Percentiles rank a stretch among this genome's conserved stretches.
Evolutionary conservation across 164 flowering plant species (phyloP).

Genomic region (Pachysandra terminalis): DNA sequence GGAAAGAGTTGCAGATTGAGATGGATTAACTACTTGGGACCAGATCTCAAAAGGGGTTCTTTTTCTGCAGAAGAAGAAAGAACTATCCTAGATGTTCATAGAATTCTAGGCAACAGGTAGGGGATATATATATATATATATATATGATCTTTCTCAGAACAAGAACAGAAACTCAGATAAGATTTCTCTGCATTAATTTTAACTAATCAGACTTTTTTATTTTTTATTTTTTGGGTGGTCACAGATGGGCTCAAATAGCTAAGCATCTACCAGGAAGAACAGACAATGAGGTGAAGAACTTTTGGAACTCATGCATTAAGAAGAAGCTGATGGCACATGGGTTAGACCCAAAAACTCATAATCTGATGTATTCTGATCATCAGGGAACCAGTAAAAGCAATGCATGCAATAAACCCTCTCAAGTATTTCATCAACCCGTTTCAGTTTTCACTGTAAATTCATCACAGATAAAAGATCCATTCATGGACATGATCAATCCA

Average conservation of each 20-base stretch:
- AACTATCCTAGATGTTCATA: constrained; percentile 39
- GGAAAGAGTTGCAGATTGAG: constrained; percentile 49
- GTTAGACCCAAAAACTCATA: constrained; percentile 61
- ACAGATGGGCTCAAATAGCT: constrained; percentile 70
- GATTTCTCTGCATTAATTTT: constrained; percentile 6
- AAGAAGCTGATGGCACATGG: constrained; percentile 62
- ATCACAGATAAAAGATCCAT: background rate
- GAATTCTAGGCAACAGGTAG: constrained; percentile 45
- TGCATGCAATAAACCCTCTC: constrained; percentile 7
- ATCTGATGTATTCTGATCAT: constrained; percentile 28
- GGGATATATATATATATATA: no score
- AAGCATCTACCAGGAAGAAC: constrained; percentile 69
- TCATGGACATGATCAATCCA: background rate
- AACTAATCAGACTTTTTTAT: background rate
- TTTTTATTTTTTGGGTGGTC: no score
- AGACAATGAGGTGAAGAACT: constrained; percentile 71
- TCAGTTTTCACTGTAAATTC: background rate
- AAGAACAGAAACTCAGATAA: background rate
- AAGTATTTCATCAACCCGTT: constrained; percentile 6
- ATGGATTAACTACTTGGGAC: constrained; percentile 47
- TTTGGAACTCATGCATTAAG: constrained; percentile 75
- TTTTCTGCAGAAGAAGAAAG: constrained; percentile 39
- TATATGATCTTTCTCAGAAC: no score
- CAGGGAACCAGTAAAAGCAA: constrained; percentile 2
- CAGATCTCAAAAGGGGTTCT: constrained; percentile 43